Evolutionary conservation across 108 stramenopile species (phyloP).

Genomic region (Pseudonitzschia delicatissima): DNA sequence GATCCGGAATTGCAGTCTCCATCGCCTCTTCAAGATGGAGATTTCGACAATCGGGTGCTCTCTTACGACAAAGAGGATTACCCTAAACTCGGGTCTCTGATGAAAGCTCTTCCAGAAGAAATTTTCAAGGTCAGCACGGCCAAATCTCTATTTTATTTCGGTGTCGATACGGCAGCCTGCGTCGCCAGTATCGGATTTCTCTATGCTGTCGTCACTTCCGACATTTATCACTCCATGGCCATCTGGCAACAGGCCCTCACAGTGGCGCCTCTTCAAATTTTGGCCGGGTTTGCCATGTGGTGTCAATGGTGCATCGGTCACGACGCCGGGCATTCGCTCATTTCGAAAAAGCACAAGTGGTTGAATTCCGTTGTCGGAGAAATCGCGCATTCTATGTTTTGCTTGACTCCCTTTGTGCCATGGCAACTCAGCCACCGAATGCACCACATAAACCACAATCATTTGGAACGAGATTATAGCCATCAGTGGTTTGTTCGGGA

Average conservation of each 20-base stretch:
- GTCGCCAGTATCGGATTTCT: conserved; percentile 48
- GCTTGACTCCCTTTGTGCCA: conserved; percentile 67
- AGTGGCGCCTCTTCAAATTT: conserved; percentile 55
- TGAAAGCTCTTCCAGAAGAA: conserved; percentile 61
- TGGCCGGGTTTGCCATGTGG: conserved; percentile 75
- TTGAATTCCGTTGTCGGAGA: conserved; percentile 70
- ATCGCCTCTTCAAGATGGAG: not conserved
- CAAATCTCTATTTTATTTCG: conserved; percentile 56
- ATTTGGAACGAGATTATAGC: conserved; percentile 57
- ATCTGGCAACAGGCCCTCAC: conserved; percentile 26
- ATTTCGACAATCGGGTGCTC: not conserved
- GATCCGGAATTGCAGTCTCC: too few species aligned
- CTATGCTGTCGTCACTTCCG: conserved; percentile 49
- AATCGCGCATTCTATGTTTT: conserved; percentile 57
- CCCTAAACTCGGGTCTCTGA: conserved; percentile 33
- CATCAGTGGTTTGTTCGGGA: conserved; percentile 79
- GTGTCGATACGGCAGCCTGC: conserved; percentile 46
- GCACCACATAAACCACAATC: conserved; percentile 71
- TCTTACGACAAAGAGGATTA: conserved; percentile 5
- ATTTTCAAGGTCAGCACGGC: conserved; percentile 51
- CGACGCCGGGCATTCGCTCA: conserved; percentile 67
- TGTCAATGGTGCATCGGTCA: conserved; percentile 83
- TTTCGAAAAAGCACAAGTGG: conserved; percentile 33
- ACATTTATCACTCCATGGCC: conserved; percentile 48
- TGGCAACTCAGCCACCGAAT: conserved; percentile 51